Percentiles rank a stretch among this genome's conserved stretches.
Evolutionary conservation across 805 yeast genomes (phyloP).

Genomic region (Zygosaccharomyces kombuchaensis): DNA sequence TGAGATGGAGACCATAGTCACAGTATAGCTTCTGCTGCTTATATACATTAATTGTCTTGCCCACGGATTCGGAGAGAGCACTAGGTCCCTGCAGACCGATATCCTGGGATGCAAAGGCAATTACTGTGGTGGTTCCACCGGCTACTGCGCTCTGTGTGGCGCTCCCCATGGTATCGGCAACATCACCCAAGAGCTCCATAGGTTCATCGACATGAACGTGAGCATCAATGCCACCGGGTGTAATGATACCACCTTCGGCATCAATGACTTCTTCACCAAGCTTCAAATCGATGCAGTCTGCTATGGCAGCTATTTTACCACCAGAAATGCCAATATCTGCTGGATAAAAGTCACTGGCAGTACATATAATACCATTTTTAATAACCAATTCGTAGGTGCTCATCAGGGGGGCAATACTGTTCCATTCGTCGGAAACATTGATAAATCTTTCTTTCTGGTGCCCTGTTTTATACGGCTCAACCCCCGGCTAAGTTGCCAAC

Average conservation of each 20-base stretch:
- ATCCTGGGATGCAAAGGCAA: slow-evolving; percentile 46
- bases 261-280: slow-evolving; percentile 36
- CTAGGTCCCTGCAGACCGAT: slow-evolving; percentile 31
- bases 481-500: background rate
- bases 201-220: slow-evolving; percentile 48
- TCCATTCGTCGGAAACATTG: background rate
- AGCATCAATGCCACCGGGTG: slow-evolving; percentile 51
- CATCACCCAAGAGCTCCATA: slow-evolving; percentile 31
- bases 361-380: slow-evolving; percentile 13
- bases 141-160: slow-evolving; percentile 45
- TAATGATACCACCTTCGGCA: slow-evolving; percentile 45
- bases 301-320: slow-evolving; percentile 38
- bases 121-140: slow-evolving; percentile 48
- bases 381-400: slow-evolving; percentile 16
- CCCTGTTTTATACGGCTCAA: background rate
- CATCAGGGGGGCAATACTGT: slow-evolving; percentile 1
- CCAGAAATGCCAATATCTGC: slow-evolving; percentile 40
- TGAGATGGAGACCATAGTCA: slow-evolving; percentile 48
- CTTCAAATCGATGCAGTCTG: slow-evolving; percentile 26
- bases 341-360: slow-evolving; percentile 21
- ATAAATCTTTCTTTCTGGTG: background rate
- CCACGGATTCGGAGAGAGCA: slow-evolving; percentile 34
- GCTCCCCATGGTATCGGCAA: slow-evolving; percentile 43
- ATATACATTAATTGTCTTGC: slow-evolving; percentile 25
- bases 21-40: slow-evolving; percentile 30